Conservation (phyloP, 2,329 filamentous ascomycete genomes). For the Elsinoe australis region DNA sequence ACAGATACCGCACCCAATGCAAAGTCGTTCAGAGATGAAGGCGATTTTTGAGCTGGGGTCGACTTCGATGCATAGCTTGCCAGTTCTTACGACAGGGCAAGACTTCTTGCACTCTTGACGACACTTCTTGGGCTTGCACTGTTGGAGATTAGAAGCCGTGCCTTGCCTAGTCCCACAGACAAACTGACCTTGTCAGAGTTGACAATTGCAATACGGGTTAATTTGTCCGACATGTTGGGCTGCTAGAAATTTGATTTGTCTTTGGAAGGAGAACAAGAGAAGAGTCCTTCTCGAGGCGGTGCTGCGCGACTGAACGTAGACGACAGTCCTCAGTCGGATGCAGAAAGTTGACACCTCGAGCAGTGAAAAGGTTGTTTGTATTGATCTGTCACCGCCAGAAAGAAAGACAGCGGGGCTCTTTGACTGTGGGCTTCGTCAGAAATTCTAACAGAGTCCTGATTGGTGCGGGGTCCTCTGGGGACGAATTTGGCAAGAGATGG, state of each 20-base stretch:
- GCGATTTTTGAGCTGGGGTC: slow-evolving; percentile 80
- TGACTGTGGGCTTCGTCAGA: neutral
- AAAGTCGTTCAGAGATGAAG: slow-evolving; percentile 93
- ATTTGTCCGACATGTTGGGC: slow-evolving; percentile 75
- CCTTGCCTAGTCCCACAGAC: slow-evolving; percentile 21
- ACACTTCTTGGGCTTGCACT: slow-evolving; percentile 98
- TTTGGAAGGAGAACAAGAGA: neutral
- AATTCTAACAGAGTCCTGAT: too few species aligned
- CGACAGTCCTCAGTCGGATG: neutral
- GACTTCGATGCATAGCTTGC: slow-evolving; percentile 97
- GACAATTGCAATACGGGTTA: slow-evolving; percentile 98
- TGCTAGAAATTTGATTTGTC: neutral
- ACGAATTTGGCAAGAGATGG: neutral
- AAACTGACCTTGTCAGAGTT: slow-evolving; percentile 83
- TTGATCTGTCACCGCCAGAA: too few species aligned
- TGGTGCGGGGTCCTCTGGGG: neutral
- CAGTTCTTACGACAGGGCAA: slow-evolving; percentile 92
- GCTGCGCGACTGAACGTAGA: slow-evolving; percentile 4
- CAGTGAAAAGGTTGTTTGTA: slow-evolving; percentile 9
- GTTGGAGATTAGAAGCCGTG: slow-evolving; percentile 22
- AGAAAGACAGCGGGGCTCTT: neutral
- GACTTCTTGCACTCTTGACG: slow-evolving; percentile 99
- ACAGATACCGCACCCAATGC: slow-evolving; percentile 98
- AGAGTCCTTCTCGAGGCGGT: neutral
- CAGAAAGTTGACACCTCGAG: slow-evolving; percentile 1